A percentile compares a stretch with the other conserved stretches of the same genome.
phyloP scores from a whole-genome alignment of 139 green algal species.

The Chlorella sp. region DNA sequence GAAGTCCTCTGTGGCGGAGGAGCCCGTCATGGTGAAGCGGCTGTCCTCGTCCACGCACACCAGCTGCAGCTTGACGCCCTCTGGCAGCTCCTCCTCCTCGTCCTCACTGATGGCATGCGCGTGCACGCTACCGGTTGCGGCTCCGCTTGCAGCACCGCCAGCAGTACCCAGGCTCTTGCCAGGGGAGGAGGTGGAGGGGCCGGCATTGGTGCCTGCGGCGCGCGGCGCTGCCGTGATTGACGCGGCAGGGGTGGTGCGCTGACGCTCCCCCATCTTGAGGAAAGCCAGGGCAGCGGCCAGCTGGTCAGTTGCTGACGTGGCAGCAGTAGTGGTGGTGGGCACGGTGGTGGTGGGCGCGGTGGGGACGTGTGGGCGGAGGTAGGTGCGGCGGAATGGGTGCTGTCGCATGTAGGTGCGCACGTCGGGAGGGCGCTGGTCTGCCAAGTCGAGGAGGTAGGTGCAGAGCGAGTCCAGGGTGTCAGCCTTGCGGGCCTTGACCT shows the following conservation, averaged over 20 bases:
- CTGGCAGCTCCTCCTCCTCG: not conserved
- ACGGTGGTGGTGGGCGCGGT: not conserved
- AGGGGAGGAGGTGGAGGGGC: not conserved
- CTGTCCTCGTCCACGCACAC: not conserved
- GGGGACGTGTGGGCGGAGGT: too few relatives aligned
- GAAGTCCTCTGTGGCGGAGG: not conserved
- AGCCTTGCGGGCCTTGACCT: not conserved
- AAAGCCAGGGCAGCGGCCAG: too few relatives aligned
- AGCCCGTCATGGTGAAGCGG: not conserved
- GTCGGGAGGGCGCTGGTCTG: not conserved
- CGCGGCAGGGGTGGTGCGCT: too few relatives aligned
- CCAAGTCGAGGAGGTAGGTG: not conserved
- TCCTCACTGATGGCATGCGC: not conserved
- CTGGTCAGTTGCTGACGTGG: too few relatives aligned
- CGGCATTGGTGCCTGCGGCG: not conserved
- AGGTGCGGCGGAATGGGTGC: not conserved
- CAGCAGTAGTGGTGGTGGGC: not conserved
- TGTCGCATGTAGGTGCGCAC: not conserved
- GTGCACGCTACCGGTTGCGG: not conserved
- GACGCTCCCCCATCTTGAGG: too few relatives aligned
- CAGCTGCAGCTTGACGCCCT: not conserved
- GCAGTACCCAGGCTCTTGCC: too few relatives aligned
- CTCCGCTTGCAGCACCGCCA: too few relatives aligned
- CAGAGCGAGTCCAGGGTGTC: not conserved
- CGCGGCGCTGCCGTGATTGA: not conserved